Percentiles rank a stretch among this genome's conserved stretches.
phyloP scores from a whole-genome alignment of 2,329 filamentous ascomycete species.

The Chrysosporium queenslandicum region DNA sequence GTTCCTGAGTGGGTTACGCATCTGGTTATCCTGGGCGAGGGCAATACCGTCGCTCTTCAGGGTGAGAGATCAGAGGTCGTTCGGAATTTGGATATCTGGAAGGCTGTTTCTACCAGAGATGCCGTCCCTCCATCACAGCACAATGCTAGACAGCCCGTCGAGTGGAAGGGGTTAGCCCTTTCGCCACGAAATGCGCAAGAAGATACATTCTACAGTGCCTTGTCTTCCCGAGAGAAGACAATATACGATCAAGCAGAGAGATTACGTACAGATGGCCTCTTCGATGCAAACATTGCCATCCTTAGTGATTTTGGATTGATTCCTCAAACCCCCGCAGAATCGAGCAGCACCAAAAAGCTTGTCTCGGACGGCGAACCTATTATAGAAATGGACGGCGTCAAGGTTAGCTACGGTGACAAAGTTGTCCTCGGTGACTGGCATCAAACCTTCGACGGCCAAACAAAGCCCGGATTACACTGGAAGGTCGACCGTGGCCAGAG shows the following conservation, averaged over 20 bases:
- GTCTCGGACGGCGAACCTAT: slow-evolving; percentile 52
- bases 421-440: slow-evolving; percentile 76
- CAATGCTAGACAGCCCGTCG: slow-evolving; percentile 15
- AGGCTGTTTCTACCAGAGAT: slow-evolving; percentile 14
- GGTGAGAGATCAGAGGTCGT: slow-evolving; percentile 57
- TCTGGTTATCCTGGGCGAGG: slow-evolving; percentile 59
- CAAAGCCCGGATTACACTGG: slow-evolving; percentile 63
- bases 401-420: slow-evolving; percentile 69
- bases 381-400: slow-evolving; percentile 78
- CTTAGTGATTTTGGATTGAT: slow-evolving; percentile 13
- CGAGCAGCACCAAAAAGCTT: not conserved
- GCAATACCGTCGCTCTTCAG: slow-evolving; percentile 55
- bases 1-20: slow-evolving; percentile 88
- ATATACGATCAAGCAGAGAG: slow-evolving; percentile 12
- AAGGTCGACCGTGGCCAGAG: slow-evolving; percentile 71
- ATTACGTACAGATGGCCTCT: slow-evolving; percentile 13
- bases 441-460: slow-evolving; percentile 38
- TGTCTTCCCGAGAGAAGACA: slow-evolving; percentile 14
- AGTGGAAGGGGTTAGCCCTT: slow-evolving; percentile 22
- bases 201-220: slow-evolving; percentile 6
- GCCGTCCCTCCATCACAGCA: slow-evolving; percentile 3
- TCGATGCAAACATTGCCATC: slow-evolving; percentile 16
- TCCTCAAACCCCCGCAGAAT: not conserved
- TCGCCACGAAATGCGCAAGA: slow-evolving; percentile 19
- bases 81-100: slow-evolving; percentile 24